Conservation (phyloP, 345 rosid species). For the Bruguiera parviflora region DNA sequence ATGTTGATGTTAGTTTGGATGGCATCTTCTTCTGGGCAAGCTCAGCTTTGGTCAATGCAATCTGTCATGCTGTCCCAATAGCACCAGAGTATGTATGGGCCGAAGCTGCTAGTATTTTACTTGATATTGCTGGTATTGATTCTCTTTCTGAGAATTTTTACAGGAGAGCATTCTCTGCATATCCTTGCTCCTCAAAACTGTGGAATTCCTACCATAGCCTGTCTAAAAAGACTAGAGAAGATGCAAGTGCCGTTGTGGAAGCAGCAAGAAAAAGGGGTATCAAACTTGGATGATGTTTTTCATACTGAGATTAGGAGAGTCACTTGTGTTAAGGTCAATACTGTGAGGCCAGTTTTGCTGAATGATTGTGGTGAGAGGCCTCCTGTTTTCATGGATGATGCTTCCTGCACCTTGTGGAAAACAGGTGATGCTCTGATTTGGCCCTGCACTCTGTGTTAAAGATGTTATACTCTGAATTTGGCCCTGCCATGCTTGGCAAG, state of each 20-base stretch:
- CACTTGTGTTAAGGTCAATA: not conserved
- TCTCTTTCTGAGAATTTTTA: conserved; percentile 49
- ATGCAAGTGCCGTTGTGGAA: conserved; percentile 34
- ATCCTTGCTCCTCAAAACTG: conserved; percentile 68
- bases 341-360: conserved; percentile 15
- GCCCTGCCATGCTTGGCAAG: too few species aligned
- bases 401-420: not conserved
- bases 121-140: conserved; percentile 31
- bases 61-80: conserved; percentile 68
- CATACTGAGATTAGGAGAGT: conserved; percentile 14
- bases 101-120: conserved; percentile 58
- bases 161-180: conserved; percentile 52
- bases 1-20: conserved; percentile 22
- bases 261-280: conserved; percentile 67
- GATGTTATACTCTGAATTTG: too few species aligned
- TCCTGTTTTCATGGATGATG: conserved; percentile 3
- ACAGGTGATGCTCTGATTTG: too few species aligned
- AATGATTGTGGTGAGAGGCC: not conserved
- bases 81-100: conserved; percentile 80
- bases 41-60: conserved; percentile 45
- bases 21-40: conserved; percentile 71
- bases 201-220: conserved; percentile 48
- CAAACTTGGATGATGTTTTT: conserved; percentile 28
- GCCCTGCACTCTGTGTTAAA: too few species aligned
- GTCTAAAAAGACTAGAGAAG: conserved; percentile 27